Conservation (phyloP, 2,329 filamentous ascomycete genomes). For the Aspergillus sp. region DNA sequence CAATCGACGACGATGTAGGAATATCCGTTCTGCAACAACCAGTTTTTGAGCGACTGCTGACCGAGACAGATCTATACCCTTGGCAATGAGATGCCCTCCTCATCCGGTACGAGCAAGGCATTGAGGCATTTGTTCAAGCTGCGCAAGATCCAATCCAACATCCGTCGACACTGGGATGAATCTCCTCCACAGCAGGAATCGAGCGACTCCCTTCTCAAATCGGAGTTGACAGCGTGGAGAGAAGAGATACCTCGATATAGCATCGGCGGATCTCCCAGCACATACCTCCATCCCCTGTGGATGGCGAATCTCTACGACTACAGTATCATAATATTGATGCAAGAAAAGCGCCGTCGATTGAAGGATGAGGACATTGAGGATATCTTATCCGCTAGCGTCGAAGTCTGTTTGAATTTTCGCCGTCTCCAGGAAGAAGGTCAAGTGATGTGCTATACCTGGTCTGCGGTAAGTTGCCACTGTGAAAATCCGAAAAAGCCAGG, state of each 20-base stretch:
- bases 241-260: slow-evolving; percentile 27
- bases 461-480: slow-evolving; percentile 19
- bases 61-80: slow-evolving; percentile 18
- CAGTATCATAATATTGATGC: slow-evolving; percentile 26
- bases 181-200: slow-evolving; percentile 7
- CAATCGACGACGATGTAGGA: slow-evolving; percentile 24
- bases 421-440: slow-evolving; percentile 26
- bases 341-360: slow-evolving; percentile 21
- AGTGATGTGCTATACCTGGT: slow-evolving; percentile 29
- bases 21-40: neutral
- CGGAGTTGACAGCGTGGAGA: slow-evolving; percentile 23
- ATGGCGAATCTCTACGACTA: slow-evolving; percentile 28
- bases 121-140: slow-evolving; percentile 24
- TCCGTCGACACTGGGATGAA: slow-evolving; percentile 19
- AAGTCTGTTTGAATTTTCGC: slow-evolving; percentile 25
- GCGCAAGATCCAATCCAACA: slow-evolving; percentile 26
- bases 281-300: slow-evolving; percentile 25
- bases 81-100: slow-evolving; percentile 21
- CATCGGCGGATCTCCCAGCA: slow-evolving; percentile 19
- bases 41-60: neutral
- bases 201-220: slow-evolving; percentile 19
- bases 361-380: slow-evolving; percentile 23
- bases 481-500: neutral
- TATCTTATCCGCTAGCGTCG: slow-evolving; percentile 22
- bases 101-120: slow-evolving; percentile 17